Evolutionary conservation across 495 filamentous ascomycete species (phyloP), one percentile per base, ranked within the genome.

Genomic region (Penicillium tannophilum): DNA sequence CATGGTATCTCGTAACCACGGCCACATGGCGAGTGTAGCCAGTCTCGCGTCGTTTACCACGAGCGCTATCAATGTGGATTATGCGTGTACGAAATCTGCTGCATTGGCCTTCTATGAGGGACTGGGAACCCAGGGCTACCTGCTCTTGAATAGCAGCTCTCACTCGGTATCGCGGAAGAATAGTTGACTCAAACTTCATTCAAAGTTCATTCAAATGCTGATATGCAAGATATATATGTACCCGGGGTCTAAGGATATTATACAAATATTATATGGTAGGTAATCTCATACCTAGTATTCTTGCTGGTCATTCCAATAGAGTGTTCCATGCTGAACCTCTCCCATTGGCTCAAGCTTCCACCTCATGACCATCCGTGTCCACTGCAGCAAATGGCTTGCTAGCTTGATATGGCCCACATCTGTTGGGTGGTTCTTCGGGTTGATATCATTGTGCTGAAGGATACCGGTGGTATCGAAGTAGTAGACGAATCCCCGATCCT

Each of bases 391-490:
- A 59, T 89, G 85, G 60, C 85, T 87, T 3, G 87, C 85, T 2
- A 89, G 69, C 61, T 89, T 89, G 66, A 89, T 77, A 51, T 87
- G 84, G 0, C 87, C 86, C 11, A 88, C 81, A 60, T 89, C 86
- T 0, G 86, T 89, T 0, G 84, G 86, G 57, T 90, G 87, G 60
- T 75, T 86, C 63, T 76, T 74, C 12, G 86, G 87, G 5, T 75
- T 82, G 53, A 88, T 86, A 62, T 89, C 87, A 55, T 89, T 89
- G 61, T 90, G 86, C 63, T 88, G 85, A 60, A 90, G 58, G 31
- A 89, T 84, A 3, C 86, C 87, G 16, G 76, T 82, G 3, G 85
- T 88, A 65, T 87, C 83, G 68, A 89, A 89, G 61, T 86, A 86
- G 70, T 88, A 82, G 28, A 90, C 85, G 54, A 86, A 89, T 0